Percentiles rank a stretch among this genome's conserved stretches.
phyloP scores from a whole-genome alignment of 345 rosid species.

The Dovyalis caffra region DNA sequence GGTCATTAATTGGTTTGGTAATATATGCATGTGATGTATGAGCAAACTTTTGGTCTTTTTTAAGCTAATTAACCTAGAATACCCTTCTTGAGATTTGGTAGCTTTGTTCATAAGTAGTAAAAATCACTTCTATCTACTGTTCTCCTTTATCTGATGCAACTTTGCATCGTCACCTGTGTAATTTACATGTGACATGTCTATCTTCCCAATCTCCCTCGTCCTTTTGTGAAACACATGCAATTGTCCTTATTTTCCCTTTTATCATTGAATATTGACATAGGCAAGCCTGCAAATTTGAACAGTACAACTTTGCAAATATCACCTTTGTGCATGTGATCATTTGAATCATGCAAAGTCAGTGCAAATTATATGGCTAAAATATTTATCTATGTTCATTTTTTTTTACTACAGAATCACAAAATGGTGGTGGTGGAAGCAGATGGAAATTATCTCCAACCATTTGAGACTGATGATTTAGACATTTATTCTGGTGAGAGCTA shows the following conservation, averaged over 20 bases:
- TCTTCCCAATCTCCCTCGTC: no score
- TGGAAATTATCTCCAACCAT: constrained; percentile 76
- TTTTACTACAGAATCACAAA: constrained; percentile 52
- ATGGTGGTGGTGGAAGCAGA: constrained; percentile 85
- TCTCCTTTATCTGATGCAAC: not conserved
- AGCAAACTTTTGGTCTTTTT: not conserved
- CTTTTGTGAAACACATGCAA: no score
- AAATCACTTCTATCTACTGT: not conserved
- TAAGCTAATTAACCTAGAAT: no score
- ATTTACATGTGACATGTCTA: not conserved
- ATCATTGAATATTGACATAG: no score
- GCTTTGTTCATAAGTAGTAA: not conserved
- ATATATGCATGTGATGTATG: not conserved
- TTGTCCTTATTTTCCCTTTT: no score
- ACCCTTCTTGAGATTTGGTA: not conserved
- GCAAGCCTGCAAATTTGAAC: no score
- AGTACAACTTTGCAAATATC: no score
- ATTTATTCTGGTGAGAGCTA: constrained; percentile 83
- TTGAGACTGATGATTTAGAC: constrained; percentile 51
- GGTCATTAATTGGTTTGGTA: no score
- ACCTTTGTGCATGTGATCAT: no score
- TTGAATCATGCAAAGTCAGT: not conserved
- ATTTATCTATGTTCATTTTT: not conserved
- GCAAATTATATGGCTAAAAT: not conserved
- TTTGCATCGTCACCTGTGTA: not conserved